Conservation (phyloP, 495 filamentous ascomycete species). For the Tuber borchii region DNA sequence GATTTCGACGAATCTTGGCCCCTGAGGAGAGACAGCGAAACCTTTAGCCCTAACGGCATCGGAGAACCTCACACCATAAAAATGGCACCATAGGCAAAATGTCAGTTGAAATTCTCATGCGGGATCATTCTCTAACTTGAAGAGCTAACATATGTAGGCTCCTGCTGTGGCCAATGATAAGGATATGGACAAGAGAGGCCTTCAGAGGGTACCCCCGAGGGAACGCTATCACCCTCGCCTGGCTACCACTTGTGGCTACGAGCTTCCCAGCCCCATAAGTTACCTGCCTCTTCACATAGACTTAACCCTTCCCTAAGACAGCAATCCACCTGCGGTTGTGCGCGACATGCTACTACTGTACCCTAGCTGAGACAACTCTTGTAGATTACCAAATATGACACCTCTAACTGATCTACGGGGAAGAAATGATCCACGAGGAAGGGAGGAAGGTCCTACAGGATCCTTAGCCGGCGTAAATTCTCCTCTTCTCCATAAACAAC, state of each 20-base stretch:
- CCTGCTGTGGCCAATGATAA: neutral
- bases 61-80: neutral
- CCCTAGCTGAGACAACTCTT: neutral
- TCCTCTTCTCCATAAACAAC: neutral
- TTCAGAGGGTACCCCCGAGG: neutral
- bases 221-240: neutral
- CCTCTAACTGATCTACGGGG: neutral
- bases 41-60: neutral
- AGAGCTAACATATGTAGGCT: neutral
- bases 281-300: neutral
- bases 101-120: neutral
- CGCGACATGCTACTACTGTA: neutral
- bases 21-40: neutral
- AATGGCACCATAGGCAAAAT: neutral
- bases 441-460: neutral
- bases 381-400: neutral
- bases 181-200: neutral
- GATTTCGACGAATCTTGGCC: neutral
- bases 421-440: neutral
- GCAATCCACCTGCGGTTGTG: neutral
- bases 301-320: neutral
- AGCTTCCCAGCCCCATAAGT: neutral
- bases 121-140: neutral
- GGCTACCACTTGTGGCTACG: neutral
- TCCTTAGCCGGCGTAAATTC: neutral